Percentiles rank a stretch among this genome's conserved stretches.
These are phyloP conservation scores for Stephania cephalantha DNA, from an alignment of 164 flowering plant species.

Conservation along the genomic window DNA sequence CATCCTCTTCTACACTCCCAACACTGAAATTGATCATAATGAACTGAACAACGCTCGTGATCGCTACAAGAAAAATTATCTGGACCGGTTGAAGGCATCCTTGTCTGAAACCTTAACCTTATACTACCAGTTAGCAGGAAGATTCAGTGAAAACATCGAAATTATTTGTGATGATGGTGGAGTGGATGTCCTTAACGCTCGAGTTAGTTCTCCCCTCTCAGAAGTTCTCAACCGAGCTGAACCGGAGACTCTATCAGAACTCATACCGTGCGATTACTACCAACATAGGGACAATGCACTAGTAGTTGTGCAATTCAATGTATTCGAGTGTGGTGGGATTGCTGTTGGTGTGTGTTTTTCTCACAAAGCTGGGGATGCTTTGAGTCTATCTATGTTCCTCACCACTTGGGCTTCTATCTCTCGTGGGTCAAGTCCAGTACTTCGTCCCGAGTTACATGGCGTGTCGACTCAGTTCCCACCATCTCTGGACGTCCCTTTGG, in stretches of 20 bases:
- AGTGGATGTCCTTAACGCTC: background rate
- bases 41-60: background rate
- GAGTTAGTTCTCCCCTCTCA: background rate
- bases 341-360: constrained; percentile 27
- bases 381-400: constrained; percentile 17
- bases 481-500: background rate
- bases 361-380: constrained; percentile 35
- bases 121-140: background rate
- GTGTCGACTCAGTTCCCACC: constrained; percentile 2
- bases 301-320: constrained; percentile 27
- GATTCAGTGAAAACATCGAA: background rate
- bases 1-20: constrained; percentile 10
- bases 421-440: constrained; percentile 7
- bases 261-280: constrained; percentile 17
- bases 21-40: background rate
- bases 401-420: constrained; percentile 28
- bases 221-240: background rate
- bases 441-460: too few relatives aligned
- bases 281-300: background rate
- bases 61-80: background rate
- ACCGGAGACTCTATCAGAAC: background rate
- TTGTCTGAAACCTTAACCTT: background rate
- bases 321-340: constrained; percentile 38
- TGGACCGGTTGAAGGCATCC: background rate
- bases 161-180: constrained; percentile 4